phyloP scores from a whole-genome alignment of 2,329 filamentous ascomycete genomes.

The Xylaria sp. region DNA sequence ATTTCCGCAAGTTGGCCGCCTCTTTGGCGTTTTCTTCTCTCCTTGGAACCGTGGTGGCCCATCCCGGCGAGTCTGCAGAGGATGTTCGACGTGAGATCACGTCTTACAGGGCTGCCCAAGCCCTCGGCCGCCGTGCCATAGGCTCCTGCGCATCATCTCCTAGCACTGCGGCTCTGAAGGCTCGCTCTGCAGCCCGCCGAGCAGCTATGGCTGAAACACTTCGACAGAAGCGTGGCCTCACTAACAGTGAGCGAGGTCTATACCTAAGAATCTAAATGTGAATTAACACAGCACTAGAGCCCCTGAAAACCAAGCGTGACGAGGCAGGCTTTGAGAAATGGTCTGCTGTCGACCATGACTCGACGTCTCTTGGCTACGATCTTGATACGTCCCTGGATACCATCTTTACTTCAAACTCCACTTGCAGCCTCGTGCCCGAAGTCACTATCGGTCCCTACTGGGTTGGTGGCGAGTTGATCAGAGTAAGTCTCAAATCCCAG shows the following conservation, averaged over 20 bases:
- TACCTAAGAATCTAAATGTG: not conserved
- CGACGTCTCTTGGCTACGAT: constrained; percentile 47
- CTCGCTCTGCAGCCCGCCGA: constrained; percentile 53
- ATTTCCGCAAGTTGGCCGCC: constrained; percentile 43
- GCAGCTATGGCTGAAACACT: constrained; percentile 51
- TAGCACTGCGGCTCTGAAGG: constrained; percentile 52
- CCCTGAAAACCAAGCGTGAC: constrained; percentile 46
- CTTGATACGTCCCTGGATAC: constrained; percentile 53
- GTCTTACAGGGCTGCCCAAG: constrained; percentile 50
- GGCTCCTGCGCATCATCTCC: constrained; percentile 52
- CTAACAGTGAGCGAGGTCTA: constrained; percentile 39
- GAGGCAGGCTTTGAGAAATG: constrained; percentile 45
- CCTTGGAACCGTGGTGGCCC: constrained; percentile 48
- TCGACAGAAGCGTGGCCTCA: constrained; percentile 51
- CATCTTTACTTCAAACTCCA: constrained; percentile 48
- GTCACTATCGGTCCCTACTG: constrained; percentile 49
- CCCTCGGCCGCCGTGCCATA: constrained; percentile 52
- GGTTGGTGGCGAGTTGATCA: constrained; percentile 53
- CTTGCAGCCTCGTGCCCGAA: constrained; percentile 47
- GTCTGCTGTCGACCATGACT: constrained; percentile 43
- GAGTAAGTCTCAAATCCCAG: constrained; percentile 34
- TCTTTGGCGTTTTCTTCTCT: constrained; percentile 43
- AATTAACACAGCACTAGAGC: constrained; percentile 32
- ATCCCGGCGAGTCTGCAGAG: constrained; percentile 53
- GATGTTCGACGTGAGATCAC: constrained; percentile 48